These are phyloP conservation scores for Termitomyces eurrhizus DNA, from an alignment of 768 basidiomycete species.

Conservation along the genomic window DNA sequence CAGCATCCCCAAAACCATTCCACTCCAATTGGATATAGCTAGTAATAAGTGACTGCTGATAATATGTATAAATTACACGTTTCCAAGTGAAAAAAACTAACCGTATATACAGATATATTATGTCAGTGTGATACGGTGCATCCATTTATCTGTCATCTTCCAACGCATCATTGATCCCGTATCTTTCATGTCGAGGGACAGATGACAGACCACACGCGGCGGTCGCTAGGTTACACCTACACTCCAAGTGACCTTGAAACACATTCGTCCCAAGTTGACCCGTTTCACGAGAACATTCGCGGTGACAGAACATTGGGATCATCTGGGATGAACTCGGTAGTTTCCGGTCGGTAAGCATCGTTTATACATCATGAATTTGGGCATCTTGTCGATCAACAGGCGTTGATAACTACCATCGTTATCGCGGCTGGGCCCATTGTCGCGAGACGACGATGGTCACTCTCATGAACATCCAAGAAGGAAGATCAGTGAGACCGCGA, in stretches of 20 bases:
- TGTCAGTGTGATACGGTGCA: background rate
- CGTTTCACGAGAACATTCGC: background rate
- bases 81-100: background rate
- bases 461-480: constrained; percentile 60
- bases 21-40: background rate
- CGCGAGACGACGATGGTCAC: constrained; percentile 37
- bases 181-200: constrained; percentile 20
- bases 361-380: constrained; percentile 32
- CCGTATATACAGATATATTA: background rate
- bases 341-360: constrained; percentile 24
- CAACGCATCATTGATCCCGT: constrained; percentile 17
- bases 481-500: constrained; percentile 51
- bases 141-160: constrained; percentile 10
- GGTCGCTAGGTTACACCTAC: constrained; percentile 11
- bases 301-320: constrained; percentile 32
- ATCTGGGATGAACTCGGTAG: constrained; percentile 15
- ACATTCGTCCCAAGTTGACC: background rate
- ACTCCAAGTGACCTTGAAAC: constrained; percentile 7
- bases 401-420: background rate
- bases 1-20: background rate
- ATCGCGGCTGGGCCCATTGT: constrained; percentile 2
- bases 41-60: background rate
- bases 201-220: constrained; percentile 31
- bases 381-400: background rate
- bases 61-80: background rate